phyloP scores from a whole-genome alignment of 2,329 filamentous ascomycete species.

The Neopestalotiopsis clavispora region DNA sequence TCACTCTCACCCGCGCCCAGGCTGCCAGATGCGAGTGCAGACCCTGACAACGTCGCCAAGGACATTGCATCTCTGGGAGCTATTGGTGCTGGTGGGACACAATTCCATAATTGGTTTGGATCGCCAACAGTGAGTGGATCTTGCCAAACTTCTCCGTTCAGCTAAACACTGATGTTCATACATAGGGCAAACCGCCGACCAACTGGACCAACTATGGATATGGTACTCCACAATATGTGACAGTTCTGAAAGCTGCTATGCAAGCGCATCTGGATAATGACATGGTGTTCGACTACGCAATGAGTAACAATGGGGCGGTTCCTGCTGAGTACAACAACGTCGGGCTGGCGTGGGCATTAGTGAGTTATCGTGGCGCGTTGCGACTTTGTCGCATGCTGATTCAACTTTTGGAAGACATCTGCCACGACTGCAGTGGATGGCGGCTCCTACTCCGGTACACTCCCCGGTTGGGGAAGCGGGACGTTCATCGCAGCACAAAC shows the following conservation, averaged over 20 bases:
- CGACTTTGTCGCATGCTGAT: no score
- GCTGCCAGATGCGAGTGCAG: background rate
- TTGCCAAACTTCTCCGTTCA: no score
- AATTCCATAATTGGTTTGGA: conserved; percentile 2
- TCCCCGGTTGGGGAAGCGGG: background rate
- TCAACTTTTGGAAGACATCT: no score
- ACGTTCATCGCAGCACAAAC: background rate
- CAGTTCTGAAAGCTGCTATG: background rate
- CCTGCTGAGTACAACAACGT: background rate
- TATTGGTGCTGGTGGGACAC: background rate
- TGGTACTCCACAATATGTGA: background rate
- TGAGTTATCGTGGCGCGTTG: background rate
- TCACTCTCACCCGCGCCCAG: background rate
- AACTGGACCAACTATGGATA: background rate
- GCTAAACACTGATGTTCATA: background rate
- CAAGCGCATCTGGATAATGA: background rate
- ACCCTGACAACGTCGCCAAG: background rate
- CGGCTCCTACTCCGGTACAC: background rate
- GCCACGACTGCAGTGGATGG: no score
- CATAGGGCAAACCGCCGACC: background rate
- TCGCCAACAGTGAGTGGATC: background rate
- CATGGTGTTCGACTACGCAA: conserved; percentile 2
- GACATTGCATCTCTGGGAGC: background rate
- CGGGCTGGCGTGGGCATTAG: background rate
- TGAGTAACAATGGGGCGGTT: conserved; percentile 1